Evolutionary conservation across 2,329 filamentous ascomycete genomes (phyloP), one percentile per base, ranked within the genome.

Genomic region (Talaromyces sp.): DNA sequence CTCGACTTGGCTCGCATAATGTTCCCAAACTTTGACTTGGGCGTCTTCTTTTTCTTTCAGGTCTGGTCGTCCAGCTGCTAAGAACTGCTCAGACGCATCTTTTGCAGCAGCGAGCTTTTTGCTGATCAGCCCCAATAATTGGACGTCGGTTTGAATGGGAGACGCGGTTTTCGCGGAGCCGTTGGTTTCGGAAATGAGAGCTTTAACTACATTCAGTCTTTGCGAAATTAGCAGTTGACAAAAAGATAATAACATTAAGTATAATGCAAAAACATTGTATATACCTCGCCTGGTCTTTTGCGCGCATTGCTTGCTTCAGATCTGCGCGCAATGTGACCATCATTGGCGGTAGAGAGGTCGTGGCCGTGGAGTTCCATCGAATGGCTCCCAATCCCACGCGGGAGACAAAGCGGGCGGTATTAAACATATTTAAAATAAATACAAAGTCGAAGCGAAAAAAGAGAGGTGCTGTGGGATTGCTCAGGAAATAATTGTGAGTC

Each of bases 171-270:
- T 81, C 58, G 75, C 72, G n/a, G 78, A 74, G 65, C 81, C 81
- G 68, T 80, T 81, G 65, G 76, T 77, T 65, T 82, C 80, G 56
- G 80, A 77, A 59, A 82, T 80, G 62, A 82, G 69, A 53, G 77
- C 75, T 40, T 80, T 79, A 18, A 82, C 72, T 42, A 81, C 80
- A 65, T 80, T 79, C 31, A 82, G 69, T 65, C 80, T 63, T n/a
- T 4, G 33, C 10, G 10, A n/a, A 8, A 7, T 56, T 28, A 60
- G 47, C 28, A 47, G 18, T 23, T 36, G 2, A 16, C 27, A 14
- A 8, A 4, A 23, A 23, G 23, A 23, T 31, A n/a, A 16, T 2
- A 31, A 28, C 3, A 28, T 31, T 10, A 12, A 40, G 31, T 30
- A 16, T 1, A 6, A 56, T 12, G 18, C 3, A 47, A 27, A 27